Evolutionary conservation across 2,329 filamentous ascomycete species (phyloP), one percentile per base, ranked within the genome.

Genomic region (Pseudopithomyces maydicus): DNA sequence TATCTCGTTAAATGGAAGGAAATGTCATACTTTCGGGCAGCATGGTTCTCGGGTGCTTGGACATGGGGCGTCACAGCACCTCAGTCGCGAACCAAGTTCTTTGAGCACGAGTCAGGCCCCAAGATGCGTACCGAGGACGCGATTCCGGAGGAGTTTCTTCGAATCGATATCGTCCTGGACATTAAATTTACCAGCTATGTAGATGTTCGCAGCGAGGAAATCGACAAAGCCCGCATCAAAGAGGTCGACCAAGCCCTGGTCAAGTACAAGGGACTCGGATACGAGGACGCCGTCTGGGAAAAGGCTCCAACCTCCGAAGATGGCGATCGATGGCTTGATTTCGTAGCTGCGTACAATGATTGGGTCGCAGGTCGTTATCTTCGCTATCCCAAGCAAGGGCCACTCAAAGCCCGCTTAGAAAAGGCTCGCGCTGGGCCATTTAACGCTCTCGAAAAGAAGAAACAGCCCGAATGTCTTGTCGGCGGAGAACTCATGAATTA

Each of bases 221-320:
- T 89, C 15, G 91, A 95, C 67, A 81, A 92, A 58, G 84, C 84
- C 36, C 86, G 90, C 4, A 87, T 94, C 39, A 83, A 85, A 33
- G 85, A 92, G 63, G 86, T 99, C 20, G 83, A 86, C 48, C 84
- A 87, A 65, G 88, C 92, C 0, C 84, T 89, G 48, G 90, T 96
- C 77, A 99, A 99, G 73, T 98, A 93, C 75, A 92, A 96, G 74
- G 95, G 95, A 12, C 84, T 99, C 7, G 84, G 88, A 5, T 98
- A 99, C 69, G 92, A 97, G 61, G 92, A 97, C 57, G 85, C 87
- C 0, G 92, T 96, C 0, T 97, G 94, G 94, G 93, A 97, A 66
- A 82, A 84, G 2, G 91, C 92, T 0, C 94, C 94, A 0, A 77
- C 81, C 2, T 78, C 80, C 2, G 81, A 85, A 29, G 85, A 90